These are phyloP conservation scores for Eryngium alpinum DNA, from an alignment of 140 eudicot species.

Conservation along the genomic window DNA sequence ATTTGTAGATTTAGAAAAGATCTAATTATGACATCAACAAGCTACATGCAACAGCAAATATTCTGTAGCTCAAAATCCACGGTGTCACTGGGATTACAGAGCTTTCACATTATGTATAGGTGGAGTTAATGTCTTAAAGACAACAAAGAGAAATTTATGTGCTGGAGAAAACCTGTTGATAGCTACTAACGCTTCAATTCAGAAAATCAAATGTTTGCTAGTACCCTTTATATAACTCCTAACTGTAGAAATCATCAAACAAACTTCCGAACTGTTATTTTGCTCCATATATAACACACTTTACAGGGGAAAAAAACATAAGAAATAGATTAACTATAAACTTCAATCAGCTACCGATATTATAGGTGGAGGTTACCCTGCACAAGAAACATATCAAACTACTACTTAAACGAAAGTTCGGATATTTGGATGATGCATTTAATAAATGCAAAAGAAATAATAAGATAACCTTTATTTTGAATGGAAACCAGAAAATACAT, in stretches of 20 bases:
- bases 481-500: background rate
- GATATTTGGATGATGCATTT: background rate
- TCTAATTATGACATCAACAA: background rate
- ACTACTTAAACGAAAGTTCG: background rate
- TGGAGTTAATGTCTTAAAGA: background rate
- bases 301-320: background rate
- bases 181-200: no score
- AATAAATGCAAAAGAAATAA: background rate
- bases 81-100: background rate
- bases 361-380: background rate
- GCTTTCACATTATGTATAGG: background rate
- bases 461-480: background rate
- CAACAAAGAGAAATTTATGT: background rate
- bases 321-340: background rate
- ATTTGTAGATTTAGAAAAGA: background rate
- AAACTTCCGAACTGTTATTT: background rate
- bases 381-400: background rate
- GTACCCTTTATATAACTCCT: background rate
- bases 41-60: background rate
- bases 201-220: background rate
- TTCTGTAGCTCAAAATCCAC: background rate
- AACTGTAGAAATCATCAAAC: conserved; percentile 1
- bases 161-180: background rate
- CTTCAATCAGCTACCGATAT: background rate
- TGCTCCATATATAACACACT: background rate